Conservation (phyloP, 2,329 filamentous ascomycete genomes). For the Beauveria pseudobassiana region DNA sequence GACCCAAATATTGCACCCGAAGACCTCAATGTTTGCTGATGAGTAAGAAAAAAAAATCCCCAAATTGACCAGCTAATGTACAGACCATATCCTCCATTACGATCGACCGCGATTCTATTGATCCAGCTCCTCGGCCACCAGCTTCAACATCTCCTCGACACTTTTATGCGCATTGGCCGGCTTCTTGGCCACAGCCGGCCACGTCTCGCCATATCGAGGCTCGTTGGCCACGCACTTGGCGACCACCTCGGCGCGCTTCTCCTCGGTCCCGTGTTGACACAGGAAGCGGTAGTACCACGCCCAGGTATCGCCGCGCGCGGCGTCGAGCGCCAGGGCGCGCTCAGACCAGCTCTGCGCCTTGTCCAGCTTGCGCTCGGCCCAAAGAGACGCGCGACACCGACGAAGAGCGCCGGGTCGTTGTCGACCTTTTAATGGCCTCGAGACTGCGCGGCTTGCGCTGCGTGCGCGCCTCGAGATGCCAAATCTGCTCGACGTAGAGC, state of each 20-base stretch:
- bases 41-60: background rate
- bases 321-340: constrained; percentile 82
- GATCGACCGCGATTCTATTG: constrained; percentile 15
- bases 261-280: constrained; percentile 83
- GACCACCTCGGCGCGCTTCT: constrained; percentile 82
- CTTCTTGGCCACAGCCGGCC: constrained; percentile 81
- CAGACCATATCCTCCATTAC: background rate
- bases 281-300: constrained; percentile 97
- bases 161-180: constrained; percentile 69
- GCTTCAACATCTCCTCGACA: constrained; percentile 73
- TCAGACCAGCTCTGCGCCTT: constrained; percentile 97
- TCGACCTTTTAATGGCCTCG: constrained; percentile 97
- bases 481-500: constrained; percentile 91
- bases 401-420: constrained; percentile 80
- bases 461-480: constrained; percentile 84
- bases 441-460: constrained; percentile 86
- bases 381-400: constrained; percentile 89
- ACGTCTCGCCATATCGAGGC: constrained; percentile 86
- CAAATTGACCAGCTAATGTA: background rate
- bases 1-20: background rate
- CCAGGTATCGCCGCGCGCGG: constrained; percentile 87
- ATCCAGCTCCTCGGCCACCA: constrained; percentile 53
- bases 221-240: constrained; percentile 75
- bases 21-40: background rate
- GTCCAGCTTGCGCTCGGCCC: constrained; percentile 84